These are phyloP conservation scores for Aspergillus panamensis DNA, from an alignment of 495 filamentous ascomycete species.

Conservation along the genomic window DNA sequence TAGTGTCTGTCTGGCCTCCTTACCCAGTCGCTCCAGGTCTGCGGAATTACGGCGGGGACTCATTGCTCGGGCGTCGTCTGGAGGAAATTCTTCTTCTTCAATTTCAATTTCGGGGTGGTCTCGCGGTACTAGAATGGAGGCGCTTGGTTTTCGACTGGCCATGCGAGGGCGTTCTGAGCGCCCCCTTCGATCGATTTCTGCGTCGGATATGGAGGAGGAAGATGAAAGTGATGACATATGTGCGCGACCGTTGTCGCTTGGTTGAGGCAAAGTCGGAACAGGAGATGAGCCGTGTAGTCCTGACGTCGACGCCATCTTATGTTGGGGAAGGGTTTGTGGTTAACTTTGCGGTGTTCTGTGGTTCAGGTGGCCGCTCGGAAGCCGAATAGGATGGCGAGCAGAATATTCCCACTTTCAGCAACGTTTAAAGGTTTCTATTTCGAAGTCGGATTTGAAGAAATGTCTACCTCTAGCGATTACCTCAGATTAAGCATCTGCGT, in stretches of 20 bases:
- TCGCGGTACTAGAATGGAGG: slow-evolving; percentile 75
- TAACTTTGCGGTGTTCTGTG: slow-evolving; percentile 15
- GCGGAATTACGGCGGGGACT: slow-evolving; percentile 86
- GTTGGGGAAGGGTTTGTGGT: slow-evolving; percentile 24
- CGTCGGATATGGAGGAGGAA: slow-evolving; percentile 48
- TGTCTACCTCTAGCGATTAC: slow-evolving; percentile 45
- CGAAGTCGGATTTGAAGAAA: background rate
- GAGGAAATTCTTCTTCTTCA: slow-evolving; percentile 65
- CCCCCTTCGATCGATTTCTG: slow-evolving; percentile 43
- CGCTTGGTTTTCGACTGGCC: slow-evolving; percentile 67
- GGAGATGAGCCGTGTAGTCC: slow-evolving; percentile 43
- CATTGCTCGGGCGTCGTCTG: slow-evolving; percentile 90
- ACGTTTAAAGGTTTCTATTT: background rate
- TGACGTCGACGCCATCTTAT: slow-evolving; percentile 39
- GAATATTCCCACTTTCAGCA: background rate
- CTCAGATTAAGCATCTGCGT: slow-evolving; percentile 42
- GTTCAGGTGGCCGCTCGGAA: slow-evolving; percentile 4
- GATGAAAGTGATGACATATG: slow-evolving; percentile 44
- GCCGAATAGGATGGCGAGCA: slow-evolving; percentile 1
- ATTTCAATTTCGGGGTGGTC: slow-evolving; percentile 67
- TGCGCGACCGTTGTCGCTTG: slow-evolving; percentile 42
- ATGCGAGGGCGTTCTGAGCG: slow-evolving; percentile 50
- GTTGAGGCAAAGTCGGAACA: slow-evolving; percentile 43
- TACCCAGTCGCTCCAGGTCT: slow-evolving; percentile 79
- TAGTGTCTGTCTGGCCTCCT: slow-evolving; percentile 67